phyloP scores from a whole-genome alignment of 306 rosid genomes.

The Vigna radiata region DNA sequence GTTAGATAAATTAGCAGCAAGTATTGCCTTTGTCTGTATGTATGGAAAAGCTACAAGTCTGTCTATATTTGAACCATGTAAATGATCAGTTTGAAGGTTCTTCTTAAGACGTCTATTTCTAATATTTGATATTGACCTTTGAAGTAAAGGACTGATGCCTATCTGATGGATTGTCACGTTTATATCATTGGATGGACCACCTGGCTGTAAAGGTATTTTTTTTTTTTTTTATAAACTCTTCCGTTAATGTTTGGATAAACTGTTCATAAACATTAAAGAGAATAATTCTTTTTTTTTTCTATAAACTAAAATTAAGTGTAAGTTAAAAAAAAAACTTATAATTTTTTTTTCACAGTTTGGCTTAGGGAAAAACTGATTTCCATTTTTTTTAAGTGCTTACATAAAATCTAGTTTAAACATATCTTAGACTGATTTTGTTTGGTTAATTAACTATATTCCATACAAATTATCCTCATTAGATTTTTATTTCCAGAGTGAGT shows the following conservation, averaged over 20 bases:
- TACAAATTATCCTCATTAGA: not conserved
- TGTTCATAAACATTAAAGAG: too few species aligned
- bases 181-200: not conserved
- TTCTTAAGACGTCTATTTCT: not conserved
- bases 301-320: too few species aligned
- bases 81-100: not conserved
- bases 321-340: too few species aligned
- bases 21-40: not conserved
- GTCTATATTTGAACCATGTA: not conserved
- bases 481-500: not conserved
- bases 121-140: not conserved
- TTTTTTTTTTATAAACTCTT: too few species aligned
- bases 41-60: not conserved
- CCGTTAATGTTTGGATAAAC: too few species aligned
- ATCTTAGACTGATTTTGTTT: too few species aligned
- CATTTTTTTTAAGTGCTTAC: too few species aligned
- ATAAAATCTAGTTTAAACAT: too few species aligned
- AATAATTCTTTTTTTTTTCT: too few species aligned
- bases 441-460: too few species aligned
- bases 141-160: not conserved
- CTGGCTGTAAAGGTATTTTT: not conserved
- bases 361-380: too few species aligned
- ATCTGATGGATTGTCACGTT: not conserved
- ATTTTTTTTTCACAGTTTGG: too few species aligned
- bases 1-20: constrained; percentile 3